Evolutionary conservation across 1,284 basidiomycete species (phyloP).

Genomic region (Irpex sp.): DNA sequence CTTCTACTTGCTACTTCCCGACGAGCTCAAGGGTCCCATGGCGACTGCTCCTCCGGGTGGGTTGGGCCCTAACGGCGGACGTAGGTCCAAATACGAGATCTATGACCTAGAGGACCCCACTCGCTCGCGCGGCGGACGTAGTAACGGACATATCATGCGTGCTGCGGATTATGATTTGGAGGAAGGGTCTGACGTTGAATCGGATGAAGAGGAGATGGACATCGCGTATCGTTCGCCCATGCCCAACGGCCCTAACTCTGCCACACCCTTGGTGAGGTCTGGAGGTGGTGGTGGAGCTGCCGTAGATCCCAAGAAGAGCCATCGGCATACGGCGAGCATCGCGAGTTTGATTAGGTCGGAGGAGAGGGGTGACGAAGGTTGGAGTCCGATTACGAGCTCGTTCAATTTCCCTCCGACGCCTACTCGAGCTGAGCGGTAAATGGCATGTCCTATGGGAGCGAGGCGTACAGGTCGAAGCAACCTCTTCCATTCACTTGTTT

Average conservation of each 20-base stretch:
- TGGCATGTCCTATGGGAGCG: not conserved
- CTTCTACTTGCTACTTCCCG: constrained; percentile 89
- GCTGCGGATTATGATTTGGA: constrained; percentile 55
- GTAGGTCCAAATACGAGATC: constrained; percentile 63
- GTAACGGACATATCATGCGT: constrained; percentile 31
- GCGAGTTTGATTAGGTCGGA: constrained; percentile 74
- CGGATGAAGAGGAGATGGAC: constrained; percentile 60
- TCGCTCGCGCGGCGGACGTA: constrained; percentile 24
- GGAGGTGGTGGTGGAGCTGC: constrained; percentile 8
- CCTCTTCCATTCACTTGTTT: not conserved
- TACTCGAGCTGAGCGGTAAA: constrained; percentile 6
- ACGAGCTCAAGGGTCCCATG: constrained; percentile 64
- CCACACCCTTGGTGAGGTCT: constrained; percentile 30
- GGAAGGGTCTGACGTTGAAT: constrained; percentile 44
- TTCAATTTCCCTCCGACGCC: constrained; percentile 42
- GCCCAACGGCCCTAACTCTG: constrained; percentile 34
- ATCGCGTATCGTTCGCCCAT: constrained; percentile 69
- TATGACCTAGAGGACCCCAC: constrained; percentile 62
- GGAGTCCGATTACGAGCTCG: constrained; percentile 63
- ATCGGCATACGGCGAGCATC: constrained; percentile 77
- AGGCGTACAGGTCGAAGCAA: not conserved
- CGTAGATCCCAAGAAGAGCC: constrained; percentile 38
- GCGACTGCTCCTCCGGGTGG: constrained; percentile 46
- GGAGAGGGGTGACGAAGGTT: constrained; percentile 71
- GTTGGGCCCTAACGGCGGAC: constrained; percentile 16